A percentile compares a stretch with the other conserved stretches of the same genome.
phyloP scores from a whole-genome alignment of 106 monocot genomes.

The Alisma plantagoaquatica region DNA sequence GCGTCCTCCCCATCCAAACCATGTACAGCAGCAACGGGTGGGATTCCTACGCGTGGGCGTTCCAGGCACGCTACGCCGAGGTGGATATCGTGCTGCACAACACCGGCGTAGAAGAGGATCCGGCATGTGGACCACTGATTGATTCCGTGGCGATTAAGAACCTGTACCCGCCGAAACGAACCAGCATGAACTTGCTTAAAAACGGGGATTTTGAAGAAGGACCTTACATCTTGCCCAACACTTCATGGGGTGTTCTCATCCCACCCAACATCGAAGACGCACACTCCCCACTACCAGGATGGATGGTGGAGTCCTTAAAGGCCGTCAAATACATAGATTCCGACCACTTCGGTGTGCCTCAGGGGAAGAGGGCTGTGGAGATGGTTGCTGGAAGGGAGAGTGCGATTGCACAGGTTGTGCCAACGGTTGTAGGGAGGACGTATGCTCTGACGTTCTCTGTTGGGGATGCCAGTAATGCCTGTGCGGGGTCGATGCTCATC shows the following conservation, averaged over 20 bases:
- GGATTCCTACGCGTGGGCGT: conserved; percentile 50
- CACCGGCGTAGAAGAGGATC: conserved; percentile 41
- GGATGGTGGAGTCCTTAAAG: conserved; percentile 17
- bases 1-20: conserved; percentile 42
- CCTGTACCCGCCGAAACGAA: conserved; percentile 22
- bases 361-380: conserved; percentile 9
- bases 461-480: conserved; percentile 20
- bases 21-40: conserved; percentile 45
- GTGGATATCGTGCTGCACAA: conserved; percentile 31
- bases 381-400: conserved; percentile 18
- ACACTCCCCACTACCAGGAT: conserved; percentile 15
- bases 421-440: conserved; percentile 2
- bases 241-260: conserved; percentile 11
- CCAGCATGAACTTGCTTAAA: conserved; percentile 13
- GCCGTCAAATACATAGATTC: conserved; percentile 14
- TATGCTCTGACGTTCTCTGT: conserved; percentile 13
- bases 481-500: conserved; percentile 19
- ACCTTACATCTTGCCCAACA: conserved; percentile 13
- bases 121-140: conserved; percentile 44
- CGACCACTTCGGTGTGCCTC: conserved; percentile 9
- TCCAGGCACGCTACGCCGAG: conserved; percentile 10
- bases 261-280: conserved; percentile 17
- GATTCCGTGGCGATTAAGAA: conserved; percentile 31
- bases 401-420: conserved; percentile 5
- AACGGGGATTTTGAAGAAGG: conserved; percentile 11